Evolutionary conservation across 495 filamentous ascomycete genomes (phyloP).

Genomic region (Margaritispora aquatica): DNA sequence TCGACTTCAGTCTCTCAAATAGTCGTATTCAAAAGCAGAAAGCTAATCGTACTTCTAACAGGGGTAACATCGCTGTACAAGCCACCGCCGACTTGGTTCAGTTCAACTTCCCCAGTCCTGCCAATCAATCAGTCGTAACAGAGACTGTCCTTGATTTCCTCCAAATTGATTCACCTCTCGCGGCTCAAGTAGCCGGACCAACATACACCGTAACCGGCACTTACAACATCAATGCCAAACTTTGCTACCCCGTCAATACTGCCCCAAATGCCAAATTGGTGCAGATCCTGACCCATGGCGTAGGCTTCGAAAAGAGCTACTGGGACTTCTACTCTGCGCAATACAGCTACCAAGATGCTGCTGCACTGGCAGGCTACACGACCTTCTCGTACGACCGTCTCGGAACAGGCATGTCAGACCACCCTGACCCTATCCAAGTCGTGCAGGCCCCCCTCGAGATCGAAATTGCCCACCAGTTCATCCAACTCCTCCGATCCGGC

Average conservation of each 20-base stretch:
- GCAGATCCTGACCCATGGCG: slow-evolving; percentile 14
- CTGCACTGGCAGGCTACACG: slow-evolving; percentile 29
- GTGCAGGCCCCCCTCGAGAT: slow-evolving; percentile 33
- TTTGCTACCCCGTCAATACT: slow-evolving; percentile 26
- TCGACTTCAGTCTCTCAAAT: too few species aligned
- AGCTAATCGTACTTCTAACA: too few species aligned
- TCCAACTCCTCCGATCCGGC: slow-evolving; percentile 25
- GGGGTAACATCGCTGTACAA: neutral
- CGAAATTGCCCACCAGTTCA: slow-evolving; percentile 32
- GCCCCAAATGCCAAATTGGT: neutral
- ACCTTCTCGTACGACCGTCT: slow-evolving; percentile 39
- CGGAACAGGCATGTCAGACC: slow-evolving; percentile 29
- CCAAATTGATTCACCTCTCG: slow-evolving; percentile 18
- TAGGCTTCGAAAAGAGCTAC: slow-evolving; percentile 7
- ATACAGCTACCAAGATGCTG: slow-evolving; percentile 29
- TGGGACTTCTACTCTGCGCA: slow-evolving; percentile 10
- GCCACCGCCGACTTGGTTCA: neutral
- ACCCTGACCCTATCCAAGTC: slow-evolving; percentile 14
- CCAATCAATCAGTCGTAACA: neutral
- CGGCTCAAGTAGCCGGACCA: slow-evolving; percentile 17
- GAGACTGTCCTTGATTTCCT: slow-evolving; percentile 3
- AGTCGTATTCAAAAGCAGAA: too few species aligned
- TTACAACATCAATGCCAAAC: slow-evolving; percentile 31
- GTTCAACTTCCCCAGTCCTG: neutral
- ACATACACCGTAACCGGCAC: slow-evolving; percentile 22